Evolutionary conservation across 1,284 basidiomycete species (phyloP), one percentile per base, ranked within the genome.

Genomic region (Boletus austroedulis): DNA sequence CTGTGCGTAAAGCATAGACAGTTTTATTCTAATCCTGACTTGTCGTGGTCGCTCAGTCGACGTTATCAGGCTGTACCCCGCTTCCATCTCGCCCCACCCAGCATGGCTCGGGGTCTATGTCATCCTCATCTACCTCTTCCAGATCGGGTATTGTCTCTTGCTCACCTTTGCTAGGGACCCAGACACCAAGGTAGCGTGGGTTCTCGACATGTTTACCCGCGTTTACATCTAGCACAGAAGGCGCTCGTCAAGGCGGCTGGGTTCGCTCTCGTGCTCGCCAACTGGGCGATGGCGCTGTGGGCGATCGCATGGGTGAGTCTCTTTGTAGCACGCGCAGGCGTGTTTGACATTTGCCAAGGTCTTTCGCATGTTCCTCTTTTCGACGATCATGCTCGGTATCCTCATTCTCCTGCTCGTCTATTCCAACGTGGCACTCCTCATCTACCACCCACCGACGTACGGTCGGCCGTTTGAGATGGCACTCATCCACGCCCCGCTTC

Each of bases 211-310:
- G 6, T 28, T 5, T 6, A 17, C 41, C 7, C 36, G 11, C 10
- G 15, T 44, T 64, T 23, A 59, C 23, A 23, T 45, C 28, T 10
- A 21, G 5, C 45, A 24, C 60, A 89, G 85, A 79, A 76, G 53
- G 82, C 89, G 0, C 73, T 93, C 7, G 81, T 88, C 1, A 85
- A 90, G 65, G 92, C 86, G 8, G 89, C 94, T 12, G 93, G 93
- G 0, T 70, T 90, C 5, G 80, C 88, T 2, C 81, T 95, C 45
- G 89, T 94, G 0, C 69, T 91, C 28, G 83, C 90, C 5, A 95
- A 96, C 68, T 89, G 90, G 81, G 66, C 90, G 9, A 88, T 93
- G 82, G 92, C 89, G 0, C 73, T 83, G 4, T 95, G 92, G 91
- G 89, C 90, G 0, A 82, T 95, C 43, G 78, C 87, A 62, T 95